Evolutionary conservation across 2,329 filamentous ascomycete species (phyloP).

Genomic region (Aspergillus sp.): DNA sequence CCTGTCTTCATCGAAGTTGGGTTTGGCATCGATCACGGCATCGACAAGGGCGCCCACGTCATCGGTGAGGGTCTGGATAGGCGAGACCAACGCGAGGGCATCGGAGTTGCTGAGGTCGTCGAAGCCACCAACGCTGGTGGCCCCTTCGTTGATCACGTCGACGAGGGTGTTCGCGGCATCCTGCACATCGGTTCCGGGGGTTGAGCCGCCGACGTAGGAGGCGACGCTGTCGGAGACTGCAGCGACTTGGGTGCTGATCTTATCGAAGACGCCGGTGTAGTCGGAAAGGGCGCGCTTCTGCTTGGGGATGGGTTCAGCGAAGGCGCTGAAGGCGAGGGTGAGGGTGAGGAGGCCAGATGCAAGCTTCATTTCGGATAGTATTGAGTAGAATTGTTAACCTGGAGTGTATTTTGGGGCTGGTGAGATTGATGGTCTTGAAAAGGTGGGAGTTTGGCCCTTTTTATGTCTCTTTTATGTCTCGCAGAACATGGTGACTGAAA

Average conservation of each 20-base stretch:
- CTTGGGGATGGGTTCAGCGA: conserved; percentile 14
- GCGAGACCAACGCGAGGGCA: conserved; percentile 8
- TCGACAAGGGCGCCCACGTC: conserved; percentile 9
- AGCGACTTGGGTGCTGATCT: conserved; percentile 10
- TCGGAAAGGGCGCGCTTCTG: conserved; percentile 11
- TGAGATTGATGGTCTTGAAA: background rate
- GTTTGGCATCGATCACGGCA: conserved; percentile 10
- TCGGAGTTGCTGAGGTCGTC: conserved; percentile 5
- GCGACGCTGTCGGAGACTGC: conserved; percentile 4
- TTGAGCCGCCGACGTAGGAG: conserved; percentile 9
- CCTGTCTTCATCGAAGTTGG: conserved; percentile 4
- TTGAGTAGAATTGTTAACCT: background rate
- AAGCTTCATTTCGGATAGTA: conserved; percentile 12
- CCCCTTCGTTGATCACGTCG: conserved; percentile 10
- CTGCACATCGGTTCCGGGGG: conserved; percentile 4
- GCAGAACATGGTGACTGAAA: background rate
- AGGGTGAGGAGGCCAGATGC: conserved; percentile 5
- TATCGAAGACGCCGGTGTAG: conserved; percentile 8
- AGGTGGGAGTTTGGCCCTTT: background rate
- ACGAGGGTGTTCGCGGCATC: conserved; percentile 5
- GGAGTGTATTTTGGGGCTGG: background rate
- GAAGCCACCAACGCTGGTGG: conserved; percentile 1
- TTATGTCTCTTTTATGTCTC: conserved; percentile 14
- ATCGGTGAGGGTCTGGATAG: conserved; percentile 10
- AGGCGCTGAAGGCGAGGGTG: conserved; percentile 4